A percentile compares a stretch with the other conserved stretches of the same genome.
phyloP scores from a whole-genome alignment of 2,329 filamentous ascomycete genomes.

The Paradendryphiella salina region DNA sequence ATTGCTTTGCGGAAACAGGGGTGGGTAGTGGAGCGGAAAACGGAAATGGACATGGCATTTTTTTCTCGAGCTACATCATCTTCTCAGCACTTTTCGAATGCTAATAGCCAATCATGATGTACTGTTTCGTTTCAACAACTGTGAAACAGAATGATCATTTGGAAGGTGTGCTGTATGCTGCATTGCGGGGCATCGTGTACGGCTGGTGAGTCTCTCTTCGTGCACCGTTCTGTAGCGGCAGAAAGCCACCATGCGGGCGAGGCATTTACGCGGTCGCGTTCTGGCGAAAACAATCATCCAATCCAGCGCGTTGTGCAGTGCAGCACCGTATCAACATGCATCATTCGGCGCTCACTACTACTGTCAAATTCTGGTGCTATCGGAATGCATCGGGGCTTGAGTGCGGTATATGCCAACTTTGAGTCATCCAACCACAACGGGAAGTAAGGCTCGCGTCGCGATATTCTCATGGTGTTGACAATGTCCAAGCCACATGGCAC shows the following conservation, averaged over 20 bases:
- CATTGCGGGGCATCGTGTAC: constrained; percentile 8
- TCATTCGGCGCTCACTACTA: too few relatives aligned
- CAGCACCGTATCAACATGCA: background rate
- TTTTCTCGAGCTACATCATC: background rate
- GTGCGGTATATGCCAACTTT: background rate
- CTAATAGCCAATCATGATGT: constrained; percentile 22
- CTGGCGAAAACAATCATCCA: constrained; percentile 13
- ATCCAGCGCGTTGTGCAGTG: background rate
- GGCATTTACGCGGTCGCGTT: constrained; percentile 33
- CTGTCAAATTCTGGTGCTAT: too few relatives aligned
- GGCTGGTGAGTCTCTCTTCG: constrained; percentile 10
- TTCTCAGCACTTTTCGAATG: background rate
- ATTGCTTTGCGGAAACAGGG: constrained; percentile 19
- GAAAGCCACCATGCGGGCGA: constrained; percentile 32
- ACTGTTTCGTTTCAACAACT: constrained; percentile 5
- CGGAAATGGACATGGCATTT: constrained; percentile 18
- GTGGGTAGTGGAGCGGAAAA: constrained; percentile 1
- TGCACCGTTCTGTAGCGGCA: constrained; percentile 9
- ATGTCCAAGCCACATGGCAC: constrained; percentile 17
- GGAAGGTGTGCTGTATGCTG: background rate
- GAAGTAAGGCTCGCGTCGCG: constrained; percentile 13
- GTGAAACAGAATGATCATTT: background rate
- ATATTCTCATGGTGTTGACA: constrained; percentile 28
- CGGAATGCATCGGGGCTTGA: background rate
- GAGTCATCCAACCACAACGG: background rate